Percentiles rank a stretch among this genome's conserved stretches.
Conservation (phyloP, 768 basidiomycete species). For the Termitomyces sp. region DNA sequence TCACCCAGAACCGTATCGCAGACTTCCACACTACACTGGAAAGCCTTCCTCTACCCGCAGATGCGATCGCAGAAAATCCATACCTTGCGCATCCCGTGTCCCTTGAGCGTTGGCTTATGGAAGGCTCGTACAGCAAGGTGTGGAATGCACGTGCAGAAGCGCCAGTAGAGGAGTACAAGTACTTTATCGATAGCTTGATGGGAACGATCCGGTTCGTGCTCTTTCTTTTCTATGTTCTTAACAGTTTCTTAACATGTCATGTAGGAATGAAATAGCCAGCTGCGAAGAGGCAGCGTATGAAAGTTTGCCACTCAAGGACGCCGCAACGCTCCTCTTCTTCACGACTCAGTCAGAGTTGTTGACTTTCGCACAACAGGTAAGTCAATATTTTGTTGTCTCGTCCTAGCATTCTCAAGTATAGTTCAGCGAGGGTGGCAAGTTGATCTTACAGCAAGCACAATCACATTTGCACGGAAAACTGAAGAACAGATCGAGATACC, state of each 20-base stretch:
- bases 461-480: constrained; percentile 75
- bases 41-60: constrained; percentile 69
- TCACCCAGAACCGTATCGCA: constrained; percentile 94
- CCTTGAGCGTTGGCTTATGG: constrained; percentile 97
- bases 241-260: background rate
- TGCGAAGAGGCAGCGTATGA: constrained; percentile 95
- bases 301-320: constrained; percentile 85
- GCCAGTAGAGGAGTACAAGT: constrained; percentile 90
- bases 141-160: constrained; percentile 94
- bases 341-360: constrained; percentile 73
- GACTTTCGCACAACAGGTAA: constrained; percentile 75
- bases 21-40: constrained; percentile 97
- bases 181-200: constrained; percentile 91
- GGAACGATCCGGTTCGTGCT: constrained; percentile 77
- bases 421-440: constrained; percentile 81
- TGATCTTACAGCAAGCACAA: constrained; percentile 58
- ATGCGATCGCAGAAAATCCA: constrained; percentile 60
- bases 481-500: constrained; percentile 85
- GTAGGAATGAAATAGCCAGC: constrained; percentile 93
- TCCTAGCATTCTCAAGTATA: constrained; percentile 4
- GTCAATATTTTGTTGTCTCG: background rate
- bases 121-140: constrained; percentile 96
- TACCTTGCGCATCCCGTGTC: constrained; percentile 84
- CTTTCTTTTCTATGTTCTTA: background rate
- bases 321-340: constrained; percentile 89